These are phyloP conservation scores for Quercus suber DNA, from an alignment of 306 rosid species.

Conservation along the genomic window DNA sequence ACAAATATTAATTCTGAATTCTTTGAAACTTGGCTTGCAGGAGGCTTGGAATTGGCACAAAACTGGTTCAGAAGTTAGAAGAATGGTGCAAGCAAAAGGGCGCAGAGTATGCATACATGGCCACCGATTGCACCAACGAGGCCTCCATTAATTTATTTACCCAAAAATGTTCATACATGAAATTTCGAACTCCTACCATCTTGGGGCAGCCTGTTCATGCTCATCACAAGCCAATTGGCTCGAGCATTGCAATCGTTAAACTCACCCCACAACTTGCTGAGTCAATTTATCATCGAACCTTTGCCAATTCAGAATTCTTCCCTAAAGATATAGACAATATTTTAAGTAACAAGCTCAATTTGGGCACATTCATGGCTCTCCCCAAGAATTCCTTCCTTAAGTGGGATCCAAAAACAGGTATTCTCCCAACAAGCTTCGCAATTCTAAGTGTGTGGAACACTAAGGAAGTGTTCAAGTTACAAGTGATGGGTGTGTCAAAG, in stretches of 20 bases:
- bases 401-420: constrained; percentile 47
- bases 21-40: constrained; percentile 35
- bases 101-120: constrained; percentile 76
- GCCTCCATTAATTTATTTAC: constrained; percentile 83
- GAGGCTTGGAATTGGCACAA: constrained; percentile 81
- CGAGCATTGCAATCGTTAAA: constrained; percentile 32
- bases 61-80: constrained; percentile 61
- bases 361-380: constrained; percentile 88
- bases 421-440: constrained; percentile 59
- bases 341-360: constrained; percentile 55
- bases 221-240: constrained; percentile 58
- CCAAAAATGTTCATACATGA: constrained; percentile 59
- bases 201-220: constrained; percentile 90
- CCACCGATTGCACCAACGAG: constrained; percentile 85
- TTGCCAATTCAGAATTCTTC: constrained; percentile 65
- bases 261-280: constrained; percentile 40
- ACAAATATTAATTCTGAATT: background rate
- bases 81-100: constrained; percentile 84
- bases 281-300: constrained; percentile 46
- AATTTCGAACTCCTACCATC: constrained; percentile 67
- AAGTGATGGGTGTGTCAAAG: constrained; percentile 70
- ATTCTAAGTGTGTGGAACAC: constrained; percentile 90
- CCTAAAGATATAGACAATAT: constrained; percentile 64
- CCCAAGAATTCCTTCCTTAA: constrained; percentile 46
- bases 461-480: constrained; percentile 78